Evolutionary conservation across 441 rosid species (phyloP), one percentile per base, ranked within the genome.

Genomic region (Dalechampia spathulata): DNA sequence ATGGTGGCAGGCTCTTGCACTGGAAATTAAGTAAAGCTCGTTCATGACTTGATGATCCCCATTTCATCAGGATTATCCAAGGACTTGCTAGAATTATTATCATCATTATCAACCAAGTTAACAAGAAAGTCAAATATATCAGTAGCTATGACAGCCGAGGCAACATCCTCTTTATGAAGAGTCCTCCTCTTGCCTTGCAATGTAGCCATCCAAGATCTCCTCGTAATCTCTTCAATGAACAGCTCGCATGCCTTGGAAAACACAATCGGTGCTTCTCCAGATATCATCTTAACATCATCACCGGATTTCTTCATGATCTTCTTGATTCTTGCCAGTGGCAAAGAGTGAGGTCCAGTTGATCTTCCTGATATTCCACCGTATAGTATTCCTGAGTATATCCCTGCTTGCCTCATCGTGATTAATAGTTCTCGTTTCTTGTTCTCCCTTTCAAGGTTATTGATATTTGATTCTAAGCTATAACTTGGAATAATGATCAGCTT

Each of bases 331-430:
- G 90, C 86, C 53, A 83, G 51, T 0, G 87, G 90, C 71, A 83
- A 23, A 1, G 74, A 73, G 60, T 81, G 86, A 5, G 81, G 78
- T 39, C 78, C 85, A 0, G 48, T 60, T n/a, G n/a, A n/a, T 43
- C 61, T 70, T 25, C 78, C 72, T 0, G 67, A 59, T 0, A 74
- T n/a, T n/a, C n/a, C n/a, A n/a, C n/a, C n/a, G n/a, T n/a, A 62
- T 0, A 80, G 28, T 26, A 80, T 51, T 12, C 81, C 78, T 16
- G 86, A 83, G 62, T 81, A 81, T 0, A 43, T 38, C 21, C 83
- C 82, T 1, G 86, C 75, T 58, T 75, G 85, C 78, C 87, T 81
- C 90, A 81, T n/a, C n/a, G n/a, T n/a, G n/a, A n/a, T n/a, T n/a
- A n/a, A n/a, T n/a, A n/a, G n/a, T n/a, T n/a, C n/a, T n/a, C n/a